These are phyloP conservation scores for Cornus kousa DNA, from an alignment of 148 eudicot genomes.

Conservation along the genomic window DNA sequence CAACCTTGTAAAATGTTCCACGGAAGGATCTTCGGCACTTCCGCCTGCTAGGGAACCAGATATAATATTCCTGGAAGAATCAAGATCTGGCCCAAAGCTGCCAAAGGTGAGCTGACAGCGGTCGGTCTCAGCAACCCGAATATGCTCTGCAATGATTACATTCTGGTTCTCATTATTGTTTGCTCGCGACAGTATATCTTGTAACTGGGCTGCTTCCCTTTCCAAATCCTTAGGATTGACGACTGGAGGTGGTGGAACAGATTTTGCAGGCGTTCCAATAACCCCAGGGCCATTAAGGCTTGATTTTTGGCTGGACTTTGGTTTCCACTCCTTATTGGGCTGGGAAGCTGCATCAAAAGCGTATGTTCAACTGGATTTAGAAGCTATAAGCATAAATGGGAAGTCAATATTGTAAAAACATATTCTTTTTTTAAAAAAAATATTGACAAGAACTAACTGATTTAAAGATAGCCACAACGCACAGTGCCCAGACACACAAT, in stretches of 20 bases:
- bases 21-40: conserved; percentile 34
- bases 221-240: conserved; percentile 35
- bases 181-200: conserved; percentile 44
- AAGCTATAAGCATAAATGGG: too few relatives aligned
- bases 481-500: too few relatives aligned
- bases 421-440: too few relatives aligned
- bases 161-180: conserved; percentile 56
- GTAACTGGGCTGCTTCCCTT: conserved; percentile 45
- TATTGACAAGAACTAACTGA: too few relatives aligned
- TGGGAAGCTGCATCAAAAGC: conserved; percentile 43
- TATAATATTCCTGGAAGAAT: conserved; percentile 29
- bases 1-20: conserved; percentile 57
- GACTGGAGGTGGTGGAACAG: conserved; percentile 37
- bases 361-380: neutral
- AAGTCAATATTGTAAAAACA: too few relatives aligned
- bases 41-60: conserved; percentile 35
- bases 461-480: too few relatives aligned
- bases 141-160: conserved; percentile 88
- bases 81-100: conserved; percentile 61
- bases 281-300: conserved; percentile 52
- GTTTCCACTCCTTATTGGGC: conserved; percentile 91
- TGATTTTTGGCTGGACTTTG: conserved; percentile 62
- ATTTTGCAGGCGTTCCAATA: conserved; percentile 63
- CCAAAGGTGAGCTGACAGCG: conserved; percentile 75
- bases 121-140: conserved; percentile 79